Base-by-base conservation (phyloP, 345 rosid genomes). In the Raphanus sativus region DNA sequence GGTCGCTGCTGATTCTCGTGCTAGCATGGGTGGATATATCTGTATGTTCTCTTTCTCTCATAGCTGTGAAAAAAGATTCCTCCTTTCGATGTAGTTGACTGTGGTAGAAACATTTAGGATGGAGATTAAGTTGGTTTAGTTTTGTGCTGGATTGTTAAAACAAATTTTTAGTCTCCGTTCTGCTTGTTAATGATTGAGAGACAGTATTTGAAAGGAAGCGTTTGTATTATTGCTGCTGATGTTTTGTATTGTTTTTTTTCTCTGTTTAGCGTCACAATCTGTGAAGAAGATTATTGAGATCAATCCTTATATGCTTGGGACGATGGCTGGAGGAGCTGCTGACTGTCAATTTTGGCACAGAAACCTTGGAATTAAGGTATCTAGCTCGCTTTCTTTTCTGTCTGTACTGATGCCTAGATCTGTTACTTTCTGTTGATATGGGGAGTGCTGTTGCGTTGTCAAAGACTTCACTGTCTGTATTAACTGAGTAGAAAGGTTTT, bases 21-120 rank as follows among this genome's bases (percentile, higher is more conserved):
- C 99, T 75, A 93, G 97, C 97, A 93, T 96, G 99, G 99, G 99
- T 81, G 98, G 97, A 80, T 96, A 93, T 81, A 91, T 93, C 58
- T 96, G 98, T 96, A 89, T 73, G 91, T 83, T 70, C 70, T 21
- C 80, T 40, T 24, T 42, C 16, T 4, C 12, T 4, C 48, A 2
- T 40, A 52, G 66, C 38, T 64, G 45, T 66, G 68, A 6, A 11
- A 42, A 32, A 32, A 29, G 28, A 54, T 40, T 61, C 8, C 42
- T 78, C 42, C 2, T 25, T n/a, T 45, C 1, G 9, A 1, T 72
- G 34, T 67, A 36, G 45, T 61, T 73, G 40, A 59, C 24, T 65
- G 1, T 71, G 40, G 29, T 30, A 52, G 56, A 28, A 60, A 34
- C 62, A 25, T 26, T 1, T 67, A 61, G 13, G 24, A 36, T 52